Base-by-base conservation (phyloP, 441 rosid genomes). In the Pelargonium australe region DNA sequence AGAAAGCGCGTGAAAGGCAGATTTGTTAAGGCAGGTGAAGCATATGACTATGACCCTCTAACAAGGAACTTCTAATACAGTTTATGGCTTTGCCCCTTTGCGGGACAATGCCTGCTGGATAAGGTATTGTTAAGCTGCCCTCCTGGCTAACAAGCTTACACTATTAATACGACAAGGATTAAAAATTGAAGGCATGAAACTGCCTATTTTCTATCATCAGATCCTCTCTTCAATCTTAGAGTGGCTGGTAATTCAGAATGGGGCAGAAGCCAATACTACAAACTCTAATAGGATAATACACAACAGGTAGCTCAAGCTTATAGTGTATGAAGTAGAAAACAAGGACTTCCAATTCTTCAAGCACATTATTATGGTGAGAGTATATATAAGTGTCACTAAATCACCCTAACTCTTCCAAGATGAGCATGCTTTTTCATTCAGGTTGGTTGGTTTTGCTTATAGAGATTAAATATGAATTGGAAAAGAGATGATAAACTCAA, bases 1-100 rank as follows among this genome's bases (percentile, higher is more conserved):
- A 14, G 45, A 19, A 25, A 64, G 49, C 67, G 49, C 1, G 20
- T 19, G 49, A 37, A 64, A 14, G 49, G 49, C 28, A 37, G 67
- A 40, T 28, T 37, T 64, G 40, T 28, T 5, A 37, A 31, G 20
- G 20, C 20, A 28, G 44, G 44, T 16, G 67, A 28, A 64, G 47
- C n/a, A 28, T 63, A 63, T 63, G 63, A 58, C 63, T 58, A 58
- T 58, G 63, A 58, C 23, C 63, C 63, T 58, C 31, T 58, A 58
- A 58, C 31, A 58, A 10, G 63, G 63, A 58, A 58, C 63, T 58
- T 58, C 63, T 58, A 58, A 19, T 7, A 58, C 13, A 58, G 31
- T 25, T 58, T 58, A 28, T 58, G 63, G 63, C 28, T 58, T 58
- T 58, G 63, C 31, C 31, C 63, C 63, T 58, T 19, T 58, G 16